These are phyloP conservation scores for Flueggea neowawraea DNA, from an alignment of 441 rosid species.

Conservation along the genomic window DNA sequence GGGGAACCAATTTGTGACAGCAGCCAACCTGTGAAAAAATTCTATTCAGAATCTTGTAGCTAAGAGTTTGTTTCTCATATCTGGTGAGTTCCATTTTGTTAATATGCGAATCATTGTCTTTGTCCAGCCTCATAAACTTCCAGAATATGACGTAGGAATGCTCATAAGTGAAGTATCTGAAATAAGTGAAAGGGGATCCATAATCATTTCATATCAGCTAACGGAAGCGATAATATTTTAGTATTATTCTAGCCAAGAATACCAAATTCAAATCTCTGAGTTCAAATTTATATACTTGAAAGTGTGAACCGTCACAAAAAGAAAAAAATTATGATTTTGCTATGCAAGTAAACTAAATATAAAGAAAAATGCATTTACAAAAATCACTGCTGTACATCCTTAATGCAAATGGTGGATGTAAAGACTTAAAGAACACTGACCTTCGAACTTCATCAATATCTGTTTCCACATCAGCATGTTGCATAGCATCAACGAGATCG, in stretches of 20 bases:
- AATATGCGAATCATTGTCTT: constrained; percentile 93
- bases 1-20: background rate
- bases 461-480: constrained; percentile 92
- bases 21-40: constrained; percentile 93
- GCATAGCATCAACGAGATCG: constrained; percentile 86
- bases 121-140: constrained; percentile 98
- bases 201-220: background rate
- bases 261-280: no score
- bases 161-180: constrained; percentile 95
- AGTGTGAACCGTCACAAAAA: no score
- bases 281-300: no score
- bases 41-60: constrained; percentile 95
- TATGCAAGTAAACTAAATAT: no score
- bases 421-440: constrained; percentile 26
- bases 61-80: constrained; percentile 98
- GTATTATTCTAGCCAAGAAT: no score
- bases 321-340: no score
- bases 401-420: background rate
- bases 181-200: constrained; percentile 8
- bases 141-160: constrained; percentile 98
- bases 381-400: background rate
- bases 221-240: no score
- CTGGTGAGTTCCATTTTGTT: constrained; percentile 97
- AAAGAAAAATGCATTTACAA: no score
- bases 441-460: constrained; percentile 98